Base-by-base conservation (phyloP, 148 eudicot genomes). In the Amaranthus cruentus region DNA sequence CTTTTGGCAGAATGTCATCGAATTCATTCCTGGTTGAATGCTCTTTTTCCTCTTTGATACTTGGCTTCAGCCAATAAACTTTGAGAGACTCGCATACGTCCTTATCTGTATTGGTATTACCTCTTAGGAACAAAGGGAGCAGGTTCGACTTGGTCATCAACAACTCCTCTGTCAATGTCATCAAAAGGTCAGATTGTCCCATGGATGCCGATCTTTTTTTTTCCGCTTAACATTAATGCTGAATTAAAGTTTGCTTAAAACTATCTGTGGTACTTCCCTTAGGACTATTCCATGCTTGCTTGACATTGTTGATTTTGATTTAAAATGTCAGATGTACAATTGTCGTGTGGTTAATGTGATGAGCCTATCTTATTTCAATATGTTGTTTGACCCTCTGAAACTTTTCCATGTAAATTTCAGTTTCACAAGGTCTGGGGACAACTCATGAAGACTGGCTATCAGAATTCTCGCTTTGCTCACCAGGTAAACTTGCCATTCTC, bases 361-460 rank as follows among this genome's bases (percentile, higher is more conserved):
- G 60, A 14, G 43, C 53, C 4, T 46, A 46, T 7, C 8, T 60
- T 50, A 28, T 28, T 28, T 28, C 38, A 28, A 28, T 28, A 61
- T 56, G 4, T 4, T 15, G 9, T 55, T 8, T 13, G 46, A 15
- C 9, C 50, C 28, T 53, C 58, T 78, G 71, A 77, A 12, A 10
- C 55, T 57, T 10, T 48, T 62, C 38, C 5, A 12, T 55, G 10
- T 56, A 10, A 11, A 58, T 82, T 73, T 79, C 87, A 94, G 98
- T 94, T 90, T 76, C 98, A 94, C 80, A 72, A 79, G 71, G 89
- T 91, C 7, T 94, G 98, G 98, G 98, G 98, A 66, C 98, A 94
- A 75, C 97, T 94, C 75, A 89, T 94, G 98, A 91, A 91, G 85
- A 91, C 97, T 47, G 98, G 98, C 55, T 91, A 88, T 78, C 98